Evolutionary conservation across 768 basidiomycete genomes (phyloP), one percentile per base, ranked within the genome.

Genomic region (Tricholoma sp.): DNA sequence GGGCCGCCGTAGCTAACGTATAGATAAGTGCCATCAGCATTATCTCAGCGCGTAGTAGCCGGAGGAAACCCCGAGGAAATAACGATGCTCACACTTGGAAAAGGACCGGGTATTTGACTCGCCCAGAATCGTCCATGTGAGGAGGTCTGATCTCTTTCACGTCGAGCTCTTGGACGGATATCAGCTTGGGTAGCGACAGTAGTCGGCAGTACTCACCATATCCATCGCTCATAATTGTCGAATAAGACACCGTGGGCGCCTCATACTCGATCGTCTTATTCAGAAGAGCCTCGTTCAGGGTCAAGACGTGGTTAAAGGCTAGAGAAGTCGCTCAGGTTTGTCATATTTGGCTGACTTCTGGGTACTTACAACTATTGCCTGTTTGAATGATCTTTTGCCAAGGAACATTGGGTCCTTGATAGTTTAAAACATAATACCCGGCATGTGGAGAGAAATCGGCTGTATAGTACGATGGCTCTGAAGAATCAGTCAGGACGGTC

Each of bases 51-150:
- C 17, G 29, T 11, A 20, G 4, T 24, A 24, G 2, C 4, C 24
- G 24, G 54, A 57, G 20, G 31, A 47, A 52, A n/a, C n/a, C n/a
- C 29, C 41, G 41, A 37, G 44, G 24, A 33, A 6, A 49, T 41
- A 54, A 49, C 49, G 53, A 54, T 13, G 71, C 78, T 63, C 68
- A 95, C 83, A 96, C 91, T 44, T 81, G 77, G 77, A 98, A 94
- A 29, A 99, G 75, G 18, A 98, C 94, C 1, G 97, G 91, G 66
- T 99, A 98, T 69, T 96, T 94, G 8, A 89, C 92, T 44, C 91
- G 84, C n/a, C 97, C 97, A 18, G 92, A 88, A 63, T 90, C 86
- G 63, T 99, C 97, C 86, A 98, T 90, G 57, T 82, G 79, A 4
- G 94, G 93, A 15, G 97, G 97, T 13, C 92, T 83, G 62, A 96